phyloP scores from a whole-genome alignment of 2,329 filamentous ascomycete species.

The Salinomyces thailandicus region DNA sequence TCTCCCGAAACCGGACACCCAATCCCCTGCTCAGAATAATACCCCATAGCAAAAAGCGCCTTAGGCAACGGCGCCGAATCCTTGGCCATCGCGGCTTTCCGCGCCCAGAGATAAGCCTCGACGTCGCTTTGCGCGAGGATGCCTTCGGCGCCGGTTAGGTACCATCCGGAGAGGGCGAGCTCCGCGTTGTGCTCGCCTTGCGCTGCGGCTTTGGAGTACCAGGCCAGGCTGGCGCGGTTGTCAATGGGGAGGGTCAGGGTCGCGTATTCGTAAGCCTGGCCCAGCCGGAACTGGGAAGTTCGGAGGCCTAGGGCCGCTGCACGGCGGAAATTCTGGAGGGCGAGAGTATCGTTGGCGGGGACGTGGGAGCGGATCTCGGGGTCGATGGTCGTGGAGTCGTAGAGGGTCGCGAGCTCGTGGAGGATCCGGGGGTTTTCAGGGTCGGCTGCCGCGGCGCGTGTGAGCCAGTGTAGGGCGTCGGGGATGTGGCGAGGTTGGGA shows the following conservation, averaged over 20 bases:
- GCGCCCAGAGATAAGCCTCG: conserved; percentile 92
- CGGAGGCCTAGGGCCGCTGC: conserved; percentile 88
- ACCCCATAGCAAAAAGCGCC: conserved; percentile 96
- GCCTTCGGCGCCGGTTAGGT: conserved; percentile 79
- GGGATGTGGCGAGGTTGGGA: conserved; percentile 72
- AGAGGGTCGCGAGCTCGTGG: conserved; percentile 66
- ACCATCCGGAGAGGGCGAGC: conserved; percentile 47
- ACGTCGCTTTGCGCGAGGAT: conserved; percentile 87
- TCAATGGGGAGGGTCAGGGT: conserved; percentile 73
- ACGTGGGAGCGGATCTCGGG: conserved; percentile 54
- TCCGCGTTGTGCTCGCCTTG: conserved; percentile 94
- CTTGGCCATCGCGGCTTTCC: conserved; percentile 81
- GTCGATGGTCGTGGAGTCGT: conserved; percentile 51
- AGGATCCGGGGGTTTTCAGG: conserved; percentile 86
- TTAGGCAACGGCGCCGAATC: conserved; percentile 65
- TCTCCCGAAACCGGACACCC: conserved; percentile 77
- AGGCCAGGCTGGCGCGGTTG: conserved; percentile 73
- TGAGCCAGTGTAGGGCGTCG: conserved; percentile 86
- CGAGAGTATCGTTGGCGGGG: conserved; percentile 70
- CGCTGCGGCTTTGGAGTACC: conserved; percentile 83
- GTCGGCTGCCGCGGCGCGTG: conserved; percentile 85
- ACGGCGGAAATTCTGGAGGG: conserved; percentile 70
- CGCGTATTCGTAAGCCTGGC: conserved; percentile 82
- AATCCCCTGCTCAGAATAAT: conserved; percentile 93
- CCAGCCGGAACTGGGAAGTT: conserved; percentile 83